These are phyloP conservation scores for Vigna hirtella DNA, from an alignment of 306 rosid genomes.

Conservation along the genomic window DNA sequence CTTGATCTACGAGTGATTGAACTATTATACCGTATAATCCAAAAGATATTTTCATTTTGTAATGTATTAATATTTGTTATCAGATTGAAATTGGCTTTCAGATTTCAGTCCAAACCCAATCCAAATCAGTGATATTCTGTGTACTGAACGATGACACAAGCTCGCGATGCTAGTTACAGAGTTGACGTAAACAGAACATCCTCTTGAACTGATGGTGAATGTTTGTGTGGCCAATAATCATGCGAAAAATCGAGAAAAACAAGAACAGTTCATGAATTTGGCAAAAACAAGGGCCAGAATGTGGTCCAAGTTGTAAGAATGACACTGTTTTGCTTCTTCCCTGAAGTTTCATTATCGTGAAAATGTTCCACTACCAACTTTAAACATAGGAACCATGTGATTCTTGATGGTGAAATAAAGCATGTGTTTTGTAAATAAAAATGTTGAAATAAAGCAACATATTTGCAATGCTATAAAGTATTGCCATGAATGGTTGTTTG, in stretches of 20 bases:
- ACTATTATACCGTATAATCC: rapidly evolving
- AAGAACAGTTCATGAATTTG: not conserved
- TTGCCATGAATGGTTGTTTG: constrained; percentile 23
- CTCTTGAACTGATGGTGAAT: not conserved
- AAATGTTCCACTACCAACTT: constrained; percentile 26
- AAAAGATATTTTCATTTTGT: no score
- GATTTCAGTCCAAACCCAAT: no score
- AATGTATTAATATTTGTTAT: no score
- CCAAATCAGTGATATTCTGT: not conserved
- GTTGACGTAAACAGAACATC: constrained; percentile 22
- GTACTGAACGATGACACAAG: not conserved
- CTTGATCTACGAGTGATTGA: no score
- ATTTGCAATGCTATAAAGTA: not conserved
- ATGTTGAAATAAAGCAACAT: constrained; percentile 26
- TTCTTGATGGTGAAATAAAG: constrained; percentile 37
- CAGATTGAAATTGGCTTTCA: no score
- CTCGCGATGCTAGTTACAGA: not conserved
- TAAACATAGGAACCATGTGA: constrained; percentile 35
- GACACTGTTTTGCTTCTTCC: constrained; percentile 1
- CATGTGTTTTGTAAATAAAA: not conserved
- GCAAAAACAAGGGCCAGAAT: constrained; percentile 3
- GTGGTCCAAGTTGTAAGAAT: constrained; percentile 12
- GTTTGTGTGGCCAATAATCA: not conserved
- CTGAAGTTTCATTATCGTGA: not conserved
- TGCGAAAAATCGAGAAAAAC: constrained; percentile 20